Conservation (phyloP, 2,329 filamentous ascomycete species). For the Periconia digitata region DNA sequence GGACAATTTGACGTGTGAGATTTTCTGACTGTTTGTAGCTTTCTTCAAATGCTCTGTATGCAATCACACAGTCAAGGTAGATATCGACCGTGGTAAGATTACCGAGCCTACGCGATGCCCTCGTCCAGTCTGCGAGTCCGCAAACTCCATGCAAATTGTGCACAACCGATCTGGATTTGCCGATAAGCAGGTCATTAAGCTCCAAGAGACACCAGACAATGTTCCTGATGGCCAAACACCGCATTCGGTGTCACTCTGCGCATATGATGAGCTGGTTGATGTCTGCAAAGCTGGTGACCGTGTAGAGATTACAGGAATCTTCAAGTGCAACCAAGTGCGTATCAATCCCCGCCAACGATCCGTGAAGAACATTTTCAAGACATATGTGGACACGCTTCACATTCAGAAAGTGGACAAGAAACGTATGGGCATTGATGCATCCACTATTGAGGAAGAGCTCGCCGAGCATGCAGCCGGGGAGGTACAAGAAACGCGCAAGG, state of each 20-base stretch:
- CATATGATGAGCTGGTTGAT: constrained; percentile 96
- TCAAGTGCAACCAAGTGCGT: constrained; percentile 89
- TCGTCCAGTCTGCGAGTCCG: constrained; percentile 74
- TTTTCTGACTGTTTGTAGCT: constrained; percentile 53
- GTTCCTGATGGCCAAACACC: constrained; percentile 96
- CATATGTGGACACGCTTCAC: constrained; percentile 92
- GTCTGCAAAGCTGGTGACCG: constrained; percentile 97
- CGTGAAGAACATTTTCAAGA: constrained; percentile 96
- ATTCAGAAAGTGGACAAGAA: constrained; percentile 97
- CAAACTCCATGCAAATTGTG: constrained; percentile 97
- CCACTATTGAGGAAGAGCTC: constrained; percentile 82
- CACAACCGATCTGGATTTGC: constrained; percentile 95
- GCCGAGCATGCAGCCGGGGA: constrained; percentile 71
- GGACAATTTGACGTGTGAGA: too few relatives aligned
- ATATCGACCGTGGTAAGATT: constrained; percentile 94
- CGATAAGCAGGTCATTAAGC: constrained; percentile 98
- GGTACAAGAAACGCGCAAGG: constrained; percentile 80
- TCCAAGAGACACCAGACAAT: constrained; percentile 94
- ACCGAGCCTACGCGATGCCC: constrained; percentile 91
- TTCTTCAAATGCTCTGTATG: constrained; percentile 96
- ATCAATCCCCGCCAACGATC: constrained; percentile 91
- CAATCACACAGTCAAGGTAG: constrained; percentile 85
- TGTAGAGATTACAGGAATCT: constrained; percentile 93
- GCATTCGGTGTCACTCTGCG: constrained; percentile 93
- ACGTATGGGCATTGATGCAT: constrained; percentile 85